These are phyloP conservation scores for Penicillium freii DNA, from an alignment of 2,329 filamentous ascomycete species.

Conservation along the genomic window DNA sequence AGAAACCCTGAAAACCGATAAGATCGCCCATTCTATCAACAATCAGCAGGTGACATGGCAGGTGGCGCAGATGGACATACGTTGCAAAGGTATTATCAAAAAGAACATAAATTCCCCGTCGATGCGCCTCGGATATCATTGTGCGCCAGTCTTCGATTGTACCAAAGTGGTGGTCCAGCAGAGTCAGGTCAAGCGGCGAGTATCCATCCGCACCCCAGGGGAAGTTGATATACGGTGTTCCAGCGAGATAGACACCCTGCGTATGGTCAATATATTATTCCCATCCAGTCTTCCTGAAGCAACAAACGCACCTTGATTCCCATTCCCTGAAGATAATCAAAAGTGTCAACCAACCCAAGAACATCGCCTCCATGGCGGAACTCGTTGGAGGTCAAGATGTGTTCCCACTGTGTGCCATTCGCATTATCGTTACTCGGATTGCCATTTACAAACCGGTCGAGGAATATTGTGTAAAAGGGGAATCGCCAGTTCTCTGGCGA, in stretches of 20 bases:
- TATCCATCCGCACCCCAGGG: conserved; percentile 65
- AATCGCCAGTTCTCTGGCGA: conserved; percentile 64
- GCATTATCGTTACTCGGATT: conserved; percentile 62
- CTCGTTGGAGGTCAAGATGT: conserved; percentile 46
- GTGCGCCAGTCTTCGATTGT: conserved; percentile 61
- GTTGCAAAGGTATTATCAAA: conserved; percentile 66
- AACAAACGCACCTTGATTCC: conserved; percentile 57
- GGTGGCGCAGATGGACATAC: conserved; percentile 31
- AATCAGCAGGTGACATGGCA: neutral
- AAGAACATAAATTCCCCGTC: conserved; percentile 62
- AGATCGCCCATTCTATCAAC: conserved; percentile 54
- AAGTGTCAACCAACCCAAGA: conserved; percentile 56
- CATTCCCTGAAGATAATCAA: conserved; percentile 65
- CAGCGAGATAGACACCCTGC: conserved; percentile 60
- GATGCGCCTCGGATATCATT: conserved; percentile 60
- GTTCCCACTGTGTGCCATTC: conserved; percentile 50
- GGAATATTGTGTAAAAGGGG: conserved; percentile 64
- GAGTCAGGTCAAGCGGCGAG: conserved; percentile 59
- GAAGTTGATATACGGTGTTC: conserved; percentile 61
- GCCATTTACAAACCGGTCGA: conserved; percentile 64
- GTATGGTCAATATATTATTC: conserved; percentile 2
- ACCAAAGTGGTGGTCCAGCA: conserved; percentile 63
- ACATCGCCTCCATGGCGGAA: conserved; percentile 64
- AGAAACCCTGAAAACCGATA: conserved; percentile 60
- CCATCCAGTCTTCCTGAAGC: conserved; percentile 25